Conservation (phyloP, 208 protist genomes). For the Kentomonas sorsogonicus region DNA sequence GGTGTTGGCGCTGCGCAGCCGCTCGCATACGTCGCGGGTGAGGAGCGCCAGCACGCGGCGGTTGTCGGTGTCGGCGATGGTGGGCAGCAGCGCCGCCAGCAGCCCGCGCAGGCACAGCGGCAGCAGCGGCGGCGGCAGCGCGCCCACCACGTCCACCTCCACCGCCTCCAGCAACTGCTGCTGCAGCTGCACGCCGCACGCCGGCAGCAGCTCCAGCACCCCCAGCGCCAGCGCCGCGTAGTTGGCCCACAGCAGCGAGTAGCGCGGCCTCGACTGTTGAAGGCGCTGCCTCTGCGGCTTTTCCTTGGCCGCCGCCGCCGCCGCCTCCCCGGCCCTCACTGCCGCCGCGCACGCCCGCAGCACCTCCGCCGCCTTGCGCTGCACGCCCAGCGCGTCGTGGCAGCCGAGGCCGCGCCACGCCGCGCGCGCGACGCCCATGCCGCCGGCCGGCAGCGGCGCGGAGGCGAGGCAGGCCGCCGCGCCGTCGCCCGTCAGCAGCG, state of each 20-base stretch:
- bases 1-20: not conserved
- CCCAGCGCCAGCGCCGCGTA: not conserved
- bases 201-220: conserved; percentile 21
- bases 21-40: not conserved
- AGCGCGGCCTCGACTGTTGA: too few relatives aligned
- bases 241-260: too few relatives aligned
- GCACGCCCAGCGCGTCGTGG: not conserved
- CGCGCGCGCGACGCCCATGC: not conserved
- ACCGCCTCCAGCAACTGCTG: conserved; percentile 39
- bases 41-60: not conserved
- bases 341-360: not conserved
- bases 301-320: not conserved
- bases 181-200: conserved; percentile 26
- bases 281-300: not conserved
- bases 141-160: conserved; percentile 39
- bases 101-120: not conserved
- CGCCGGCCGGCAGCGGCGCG: not conserved
- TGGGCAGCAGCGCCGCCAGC: not conserved
- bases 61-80: too few relatives aligned
- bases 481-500: not conserved
- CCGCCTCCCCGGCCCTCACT: not conserved
- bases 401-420: not conserved
- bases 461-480: not conserved
- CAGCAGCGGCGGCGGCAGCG: conserved; percentile 16
- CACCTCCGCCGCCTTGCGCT: not conserved